A percentile compares a stretch with the other conserved stretches of the same genome.
Evolutionary conservation across 306 rosid species (phyloP).

Genomic region (Castanea sativa): DNA sequence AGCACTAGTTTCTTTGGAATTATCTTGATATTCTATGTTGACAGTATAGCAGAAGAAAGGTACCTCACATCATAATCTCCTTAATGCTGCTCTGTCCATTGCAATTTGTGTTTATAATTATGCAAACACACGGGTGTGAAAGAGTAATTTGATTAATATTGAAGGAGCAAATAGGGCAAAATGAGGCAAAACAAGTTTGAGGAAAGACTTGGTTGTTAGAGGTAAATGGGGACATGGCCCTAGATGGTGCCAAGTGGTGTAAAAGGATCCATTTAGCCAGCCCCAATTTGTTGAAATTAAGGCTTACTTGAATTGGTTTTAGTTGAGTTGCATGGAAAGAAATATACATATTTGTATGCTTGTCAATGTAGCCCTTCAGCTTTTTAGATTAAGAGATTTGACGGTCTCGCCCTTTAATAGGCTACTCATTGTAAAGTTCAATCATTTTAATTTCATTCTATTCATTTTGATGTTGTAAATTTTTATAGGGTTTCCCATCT

Average conservation of each 20-base stretch:
- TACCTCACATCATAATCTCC: conserved; percentile 23
- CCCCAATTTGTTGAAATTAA: background rate
- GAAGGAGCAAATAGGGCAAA: background rate
- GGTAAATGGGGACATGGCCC: background rate
- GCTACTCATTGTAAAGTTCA: background rate
- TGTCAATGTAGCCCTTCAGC: background rate
- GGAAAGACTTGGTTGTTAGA: background rate
- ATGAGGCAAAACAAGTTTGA: background rate
- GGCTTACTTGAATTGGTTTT: background rate
- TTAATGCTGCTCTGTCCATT: background rate
- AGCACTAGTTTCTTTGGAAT: conserved; percentile 89
- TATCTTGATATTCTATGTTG: conserved; percentile 82
- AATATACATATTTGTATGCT: background rate
- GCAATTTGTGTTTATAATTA: background rate
- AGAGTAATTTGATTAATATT: background rate
- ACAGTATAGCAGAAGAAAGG: conserved; percentile 96
- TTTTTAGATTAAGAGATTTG: background rate
- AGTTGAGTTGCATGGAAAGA: background rate
- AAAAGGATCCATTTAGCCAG: background rate
- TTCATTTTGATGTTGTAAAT: background rate
- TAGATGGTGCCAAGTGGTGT: background rate
- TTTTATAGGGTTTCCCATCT: background rate
- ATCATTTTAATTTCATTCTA: background rate
- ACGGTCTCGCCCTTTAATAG: background rate
- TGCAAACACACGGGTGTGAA: background rate